These are phyloP conservation scores for Acer saccharum DNA, from an alignment of 345 rosid genomes.

Conservation along the genomic window DNA sequence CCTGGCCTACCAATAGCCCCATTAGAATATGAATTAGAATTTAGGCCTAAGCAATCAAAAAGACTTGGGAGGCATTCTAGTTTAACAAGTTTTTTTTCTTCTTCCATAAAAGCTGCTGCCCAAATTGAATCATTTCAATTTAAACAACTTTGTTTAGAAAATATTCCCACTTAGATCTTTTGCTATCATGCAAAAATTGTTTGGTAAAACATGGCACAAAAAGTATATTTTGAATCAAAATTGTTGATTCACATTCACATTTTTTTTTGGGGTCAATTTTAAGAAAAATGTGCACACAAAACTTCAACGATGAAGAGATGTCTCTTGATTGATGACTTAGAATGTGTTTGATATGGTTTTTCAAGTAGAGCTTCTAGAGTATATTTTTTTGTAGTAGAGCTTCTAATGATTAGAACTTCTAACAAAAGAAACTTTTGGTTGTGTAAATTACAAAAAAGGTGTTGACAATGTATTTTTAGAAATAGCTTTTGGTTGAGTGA, in stretches of 20 bases:
- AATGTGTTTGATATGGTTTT: no score
- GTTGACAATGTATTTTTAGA: no score
- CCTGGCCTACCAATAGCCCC: constrained; percentile 15
- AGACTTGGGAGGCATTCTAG: neutral
- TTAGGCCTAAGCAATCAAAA: neutral
- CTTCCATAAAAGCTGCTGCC: constrained; percentile 11
- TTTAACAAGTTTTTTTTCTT: neutral
- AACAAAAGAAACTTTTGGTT: no score
- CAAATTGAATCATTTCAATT: constrained; percentile 1
- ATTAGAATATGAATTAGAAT: neutral
- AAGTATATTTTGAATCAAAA: neutral
- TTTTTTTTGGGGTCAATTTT: neutral
- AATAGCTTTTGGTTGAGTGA: no score
- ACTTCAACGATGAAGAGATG: neutral
- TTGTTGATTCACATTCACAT: neutral
- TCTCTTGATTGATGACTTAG: neutral
- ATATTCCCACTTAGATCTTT: neutral
- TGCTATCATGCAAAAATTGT: neutral
- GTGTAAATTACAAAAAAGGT: no score
- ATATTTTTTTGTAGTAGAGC: no score
- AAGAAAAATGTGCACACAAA: neutral
- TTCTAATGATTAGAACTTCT: no score
- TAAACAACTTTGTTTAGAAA: neutral
- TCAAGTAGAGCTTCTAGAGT: no score
- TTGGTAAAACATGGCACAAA: neutral